Evolutionary conservation across 2,329 filamentous ascomycete species (phyloP).

Genomic region (Alternaria solani): DNA sequence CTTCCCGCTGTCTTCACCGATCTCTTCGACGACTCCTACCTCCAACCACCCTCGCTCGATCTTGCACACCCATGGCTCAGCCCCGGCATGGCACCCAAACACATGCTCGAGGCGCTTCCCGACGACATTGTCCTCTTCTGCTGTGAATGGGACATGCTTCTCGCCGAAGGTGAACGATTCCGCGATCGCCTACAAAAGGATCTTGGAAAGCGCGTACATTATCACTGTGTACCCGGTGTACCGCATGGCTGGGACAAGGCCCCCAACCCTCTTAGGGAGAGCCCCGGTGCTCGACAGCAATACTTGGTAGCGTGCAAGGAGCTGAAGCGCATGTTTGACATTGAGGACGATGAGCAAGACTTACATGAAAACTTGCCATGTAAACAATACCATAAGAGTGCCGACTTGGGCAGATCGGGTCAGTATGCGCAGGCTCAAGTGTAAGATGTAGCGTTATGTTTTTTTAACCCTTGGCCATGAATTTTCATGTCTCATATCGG

Average conservation of each 20-base stretch:
- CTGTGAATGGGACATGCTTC: slow-evolving; percentile 73
- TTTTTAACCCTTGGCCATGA: neutral
- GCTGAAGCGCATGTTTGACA: slow-evolving; percentile 56
- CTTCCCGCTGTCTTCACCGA: slow-evolving; percentile 61
- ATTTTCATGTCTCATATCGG: neutral
- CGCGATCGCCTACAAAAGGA: slow-evolving; percentile 63
- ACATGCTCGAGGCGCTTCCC: slow-evolving; percentile 63
- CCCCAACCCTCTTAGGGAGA: slow-evolving; percentile 65
- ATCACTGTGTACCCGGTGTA: slow-evolving; percentile 66
- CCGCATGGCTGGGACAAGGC: slow-evolving; percentile 73
- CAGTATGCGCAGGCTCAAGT: neutral
- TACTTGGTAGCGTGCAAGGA: slow-evolving; percentile 64
- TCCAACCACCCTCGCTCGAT: slow-evolving; percentile 57
- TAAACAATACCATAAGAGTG: slow-evolving; percentile 21
- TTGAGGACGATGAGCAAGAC: slow-evolving; percentile 42
- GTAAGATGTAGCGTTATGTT: neutral
- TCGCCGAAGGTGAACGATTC: slow-evolving; percentile 69
- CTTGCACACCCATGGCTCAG: slow-evolving; percentile 67
- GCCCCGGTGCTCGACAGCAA: slow-evolving; percentile 60
- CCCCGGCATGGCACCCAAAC: slow-evolving; percentile 63
- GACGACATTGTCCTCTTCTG: slow-evolving; percentile 68
- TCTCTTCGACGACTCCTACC: slow-evolving; percentile 61
- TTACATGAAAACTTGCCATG: slow-evolving; percentile 11
- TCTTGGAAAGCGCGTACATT: slow-evolving; percentile 65
- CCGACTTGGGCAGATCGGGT: slow-evolving; percentile 12